These are phyloP conservation scores for Annulohypoxylon truncatum DNA, from an alignment of 2,329 filamentous ascomycete genomes.

Conservation along the genomic window DNA sequence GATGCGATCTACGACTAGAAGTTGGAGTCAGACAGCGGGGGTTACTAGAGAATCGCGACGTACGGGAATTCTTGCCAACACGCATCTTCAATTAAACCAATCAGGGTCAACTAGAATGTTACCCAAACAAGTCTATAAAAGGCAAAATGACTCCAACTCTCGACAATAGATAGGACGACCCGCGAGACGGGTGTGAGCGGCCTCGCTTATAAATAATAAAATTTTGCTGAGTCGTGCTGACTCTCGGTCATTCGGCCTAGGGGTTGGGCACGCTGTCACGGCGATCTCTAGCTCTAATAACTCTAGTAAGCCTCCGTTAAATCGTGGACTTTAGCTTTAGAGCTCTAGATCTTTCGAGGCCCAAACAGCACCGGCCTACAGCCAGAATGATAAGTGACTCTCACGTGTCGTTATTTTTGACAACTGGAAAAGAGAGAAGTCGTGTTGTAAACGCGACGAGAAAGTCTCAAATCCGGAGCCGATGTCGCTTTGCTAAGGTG, in stretches of 20 bases:
- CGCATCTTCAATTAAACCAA: conserved; percentile 29
- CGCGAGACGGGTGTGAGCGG: conserved; percentile 7
- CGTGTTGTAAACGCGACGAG: background rate
- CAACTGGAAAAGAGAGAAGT: background rate
- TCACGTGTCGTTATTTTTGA: background rate
- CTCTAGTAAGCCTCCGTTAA: conserved; percentile 2
- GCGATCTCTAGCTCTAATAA: conserved; percentile 21
- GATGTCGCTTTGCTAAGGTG: conserved; percentile 27
- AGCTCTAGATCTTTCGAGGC: background rate
- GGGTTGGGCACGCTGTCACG: conserved; percentile 4
- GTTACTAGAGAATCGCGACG: conserved; percentile 15
- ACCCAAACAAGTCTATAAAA: background rate
- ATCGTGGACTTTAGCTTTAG: conserved; percentile 11
- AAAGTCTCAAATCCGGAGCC: conserved; percentile 22
- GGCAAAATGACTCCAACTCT: conserved; percentile 16
- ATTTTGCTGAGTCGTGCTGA: conserved; percentile 18
- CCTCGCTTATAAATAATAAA: conserved; percentile 4
- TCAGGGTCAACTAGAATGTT: background rate
- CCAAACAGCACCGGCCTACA: background rate
- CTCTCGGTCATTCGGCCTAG: conserved; percentile 17
- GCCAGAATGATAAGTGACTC: background rate
- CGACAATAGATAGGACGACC: conserved; percentile 2
- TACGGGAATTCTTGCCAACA: conserved; percentile 31
- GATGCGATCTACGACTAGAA: conserved; percentile 10
- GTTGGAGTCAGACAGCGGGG: conserved; percentile 2